Base-by-base conservation (phyloP, 2,329 filamentous ascomycete species). In the Aureobasidium sp. region DNA sequence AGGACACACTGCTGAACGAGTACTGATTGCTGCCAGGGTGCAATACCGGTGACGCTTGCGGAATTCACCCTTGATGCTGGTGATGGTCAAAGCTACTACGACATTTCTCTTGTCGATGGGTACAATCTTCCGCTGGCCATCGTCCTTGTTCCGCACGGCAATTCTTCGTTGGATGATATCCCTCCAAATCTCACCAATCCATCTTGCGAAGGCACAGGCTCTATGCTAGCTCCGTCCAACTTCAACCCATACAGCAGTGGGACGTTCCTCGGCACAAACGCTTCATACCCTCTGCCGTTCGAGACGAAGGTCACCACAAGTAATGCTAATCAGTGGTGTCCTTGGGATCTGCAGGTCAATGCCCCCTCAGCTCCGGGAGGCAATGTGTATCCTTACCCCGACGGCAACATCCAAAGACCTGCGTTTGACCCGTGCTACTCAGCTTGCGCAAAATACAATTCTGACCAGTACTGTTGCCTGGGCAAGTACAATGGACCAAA, bases 101-200 rank as follows among this genome's bases (percentile, higher is more conserved):
- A 94, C 73, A 89, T 94, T 65, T 91, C 88, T 44, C 80, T 93
- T 2, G 90, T 94, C 26, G 90, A 94, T 70, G 90, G 90, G 53
- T 93, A 93, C 80, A 93, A 93, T 70, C 75, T 93, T 1, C 88
- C 88, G 1, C 71, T 92, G 65, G 87, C 84, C 34, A 83, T 82
- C 41, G 73, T 80, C 26, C 69, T 79, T 27, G 70, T 77, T 48
- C 71, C 75, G 12, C 82, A 86, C 26, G 79, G 82, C 60, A 86
- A 89, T 67, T 80, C 82, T 8, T 80, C 79, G 1, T 81, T 88
- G 9, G 74, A 78, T 56, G 75, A 78, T 61, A 86, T 92, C 63
- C 87, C 89, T 13, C 87, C 88, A 9, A 91, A 91, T 68, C 79
- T 90, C 26, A 89, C 87, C 57, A 92, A 91, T 71, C 84, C 85